Evolutionary conservation across 441 rosid species (phyloP), one percentile per base, ranked within the genome.

Genomic region (Aquilaria agallochum): DNA sequence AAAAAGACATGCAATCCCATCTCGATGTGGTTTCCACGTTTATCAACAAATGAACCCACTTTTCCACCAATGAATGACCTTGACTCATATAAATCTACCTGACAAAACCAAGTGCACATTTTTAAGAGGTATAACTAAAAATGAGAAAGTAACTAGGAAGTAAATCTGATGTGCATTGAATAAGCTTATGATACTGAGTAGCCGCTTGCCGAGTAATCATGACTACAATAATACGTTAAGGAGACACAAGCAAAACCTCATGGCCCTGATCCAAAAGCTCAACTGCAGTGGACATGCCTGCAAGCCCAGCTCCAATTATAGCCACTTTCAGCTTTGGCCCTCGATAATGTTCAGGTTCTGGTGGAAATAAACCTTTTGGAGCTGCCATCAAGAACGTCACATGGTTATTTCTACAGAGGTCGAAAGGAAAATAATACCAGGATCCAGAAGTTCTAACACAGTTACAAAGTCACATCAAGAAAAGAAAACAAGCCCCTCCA

Each of bases 1-100:
- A 95, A 95, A 85, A 95, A 91, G 67, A 91, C 99, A 55, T 95
- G 99, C 72, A 95, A 79, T 52, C 97, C 99, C 99, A 95, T 95
- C 83, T 95, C 99, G 3, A 95, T 68, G 68, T 95, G 99, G 79
- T 95, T 95, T 60, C 99, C 99, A n/a, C 75, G 76, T 75, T 47
- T 82, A 82, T 95, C 99, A 63, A 95, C 86, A 78, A 95, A 89
- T 11, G 99, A 94, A 68, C 99, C 99, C 12, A 91, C 99, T 84
- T 94, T 94, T 63, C 99, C 99, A 62, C 99, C 99, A 64, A 91
- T 89, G 77, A 94, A 94, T 55, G 85, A 7, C 78, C 92, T 85
- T 20, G 92, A 91, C 48, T 95, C 99, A 32, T 95, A 95, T 74
- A 91, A 87, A 79, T 95, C 96, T 64, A 95, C 99, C 97, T 94